phyloP scores from a whole-genome alignment of 2,329 filamentous ascomycete species.

The Sporothrix curviconia region DNA sequence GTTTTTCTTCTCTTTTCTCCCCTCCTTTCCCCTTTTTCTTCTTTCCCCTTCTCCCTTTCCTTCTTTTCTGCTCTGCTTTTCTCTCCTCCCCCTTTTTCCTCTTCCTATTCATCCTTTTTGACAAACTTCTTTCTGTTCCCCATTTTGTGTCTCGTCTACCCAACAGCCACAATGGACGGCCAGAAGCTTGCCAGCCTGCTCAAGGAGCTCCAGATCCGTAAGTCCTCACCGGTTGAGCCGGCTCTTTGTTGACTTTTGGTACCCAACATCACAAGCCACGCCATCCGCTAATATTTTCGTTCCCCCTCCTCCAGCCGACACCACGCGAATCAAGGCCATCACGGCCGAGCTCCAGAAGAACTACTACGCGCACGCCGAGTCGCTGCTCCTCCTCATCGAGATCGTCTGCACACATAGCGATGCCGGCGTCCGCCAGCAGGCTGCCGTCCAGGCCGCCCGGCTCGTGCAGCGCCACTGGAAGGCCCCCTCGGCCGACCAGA shows the following conservation, averaged over 20 bases:
- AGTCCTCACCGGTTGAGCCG: constrained; percentile 29
- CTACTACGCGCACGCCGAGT: constrained; percentile 81
- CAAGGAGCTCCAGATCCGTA: constrained; percentile 80
- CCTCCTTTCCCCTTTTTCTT: background rate
- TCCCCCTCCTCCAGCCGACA: constrained; percentile 72
- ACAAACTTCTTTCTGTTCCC: constrained; percentile 2
- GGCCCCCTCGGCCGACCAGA: constrained; percentile 65
- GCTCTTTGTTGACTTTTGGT: constrained; percentile 28
- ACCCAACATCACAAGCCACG: background rate
- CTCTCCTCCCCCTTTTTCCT: background rate
- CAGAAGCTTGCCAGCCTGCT: constrained; percentile 81
- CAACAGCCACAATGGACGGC: constrained; percentile 58
- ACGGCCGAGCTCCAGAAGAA: constrained; percentile 87
- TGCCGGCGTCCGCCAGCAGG: constrained; percentile 73
- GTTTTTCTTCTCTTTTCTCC: constrained; percentile 2
- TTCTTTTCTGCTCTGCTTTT: background rate
- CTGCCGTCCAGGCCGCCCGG: constrained; percentile 81
- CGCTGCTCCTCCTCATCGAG: constrained; percentile 79
- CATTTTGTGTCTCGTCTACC: background rate
- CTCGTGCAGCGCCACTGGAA: constrained; percentile 83
- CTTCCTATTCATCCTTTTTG: no score
- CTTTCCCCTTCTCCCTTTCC: background rate
- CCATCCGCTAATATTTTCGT: no score
- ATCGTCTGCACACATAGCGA: constrained; percentile 74
- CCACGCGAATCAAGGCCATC: constrained; percentile 79